These are phyloP conservation scores for Cryptococcus sp. DNA, from an alignment of 1,284 basidiomycete genomes.

Conservation along the genomic window DNA sequence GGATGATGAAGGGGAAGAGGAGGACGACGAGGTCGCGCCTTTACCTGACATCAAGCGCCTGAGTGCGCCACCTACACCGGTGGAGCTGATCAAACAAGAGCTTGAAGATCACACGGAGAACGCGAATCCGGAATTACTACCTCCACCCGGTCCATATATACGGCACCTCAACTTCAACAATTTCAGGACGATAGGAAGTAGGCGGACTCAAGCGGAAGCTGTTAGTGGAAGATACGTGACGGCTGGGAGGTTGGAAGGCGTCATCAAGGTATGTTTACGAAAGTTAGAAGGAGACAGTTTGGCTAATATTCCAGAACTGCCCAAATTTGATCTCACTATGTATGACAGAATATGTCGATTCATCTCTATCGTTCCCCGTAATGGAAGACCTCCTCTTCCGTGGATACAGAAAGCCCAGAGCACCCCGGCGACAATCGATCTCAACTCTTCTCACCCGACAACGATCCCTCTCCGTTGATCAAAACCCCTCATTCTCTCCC, in stretches of 20 bases:
- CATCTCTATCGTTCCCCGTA: conserved; percentile 72
- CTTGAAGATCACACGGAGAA: conserved; percentile 9
- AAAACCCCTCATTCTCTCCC: conserved; percentile 11
- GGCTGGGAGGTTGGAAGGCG: conserved; percentile 71
- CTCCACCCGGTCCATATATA: conserved; percentile 43
- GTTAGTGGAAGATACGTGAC: conserved; percentile 89
- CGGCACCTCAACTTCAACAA: conserved; percentile 35
- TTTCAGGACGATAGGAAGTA: conserved; percentile 67
- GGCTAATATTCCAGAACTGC: conserved; percentile 60
- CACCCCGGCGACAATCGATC: conserved; percentile 16
- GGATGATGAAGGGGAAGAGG: conserved; percentile 10
- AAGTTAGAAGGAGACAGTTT: background rate
- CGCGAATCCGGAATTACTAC: conserved; percentile 32
- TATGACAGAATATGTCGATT: conserved; percentile 96
- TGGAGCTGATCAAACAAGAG: background rate
- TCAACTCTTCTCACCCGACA: conserved; percentile 19
- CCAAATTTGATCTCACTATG: conserved; percentile 76
- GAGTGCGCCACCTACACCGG: background rate
- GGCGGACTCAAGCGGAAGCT: conserved; percentile 84
- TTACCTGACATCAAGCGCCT: background rate
- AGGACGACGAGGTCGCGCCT: conserved; percentile 1
- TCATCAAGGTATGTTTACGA: conserved; percentile 64
- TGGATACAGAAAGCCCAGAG: conserved; percentile 50
- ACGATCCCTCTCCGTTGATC: conserved; percentile 27
- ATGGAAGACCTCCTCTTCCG: conserved; percentile 81